Percentiles rank a stretch among this genome's conserved stretches.
Evolutionary conservation across 2,329 filamentous ascomycete species (phyloP).

Genomic region (Fusarium nodosum): DNA sequence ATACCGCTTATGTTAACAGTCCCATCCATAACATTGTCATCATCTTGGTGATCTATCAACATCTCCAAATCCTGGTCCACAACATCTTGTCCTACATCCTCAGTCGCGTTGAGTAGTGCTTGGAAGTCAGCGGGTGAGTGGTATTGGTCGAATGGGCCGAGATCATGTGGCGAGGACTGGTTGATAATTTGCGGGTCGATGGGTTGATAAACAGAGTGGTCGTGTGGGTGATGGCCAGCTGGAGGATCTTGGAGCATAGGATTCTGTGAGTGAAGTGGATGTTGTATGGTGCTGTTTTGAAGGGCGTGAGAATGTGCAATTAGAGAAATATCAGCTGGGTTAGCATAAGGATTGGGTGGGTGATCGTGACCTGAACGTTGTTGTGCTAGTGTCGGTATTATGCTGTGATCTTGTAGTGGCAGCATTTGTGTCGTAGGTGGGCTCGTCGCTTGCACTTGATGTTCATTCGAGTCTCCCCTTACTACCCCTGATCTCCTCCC

Average conservation of each 20-base stretch:
- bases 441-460: conserved; percentile 33
- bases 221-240: conserved; percentile 46
- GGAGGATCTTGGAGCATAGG: conserved; percentile 53
- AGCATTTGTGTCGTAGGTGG: conserved; percentile 46
- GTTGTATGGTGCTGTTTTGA: conserved; percentile 48
- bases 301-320: conserved; percentile 57
- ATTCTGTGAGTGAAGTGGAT: conserved; percentile 48
- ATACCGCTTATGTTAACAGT: conserved; percentile 42
- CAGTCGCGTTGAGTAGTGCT: conserved; percentile 65
- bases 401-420: conserved; percentile 50
- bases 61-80: conserved; percentile 66
- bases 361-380: conserved; percentile 44
- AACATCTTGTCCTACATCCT: conserved; percentile 56
- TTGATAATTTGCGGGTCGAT: conserved; percentile 72
- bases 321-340: conserved; percentile 63
- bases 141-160: conserved; percentile 58
- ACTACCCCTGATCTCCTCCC: conserved; percentile 20
- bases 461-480: conserved; percentile 23
- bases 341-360: conserved; percentile 60
- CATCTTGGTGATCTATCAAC: conserved; percentile 63
- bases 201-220: conserved; percentile 61
- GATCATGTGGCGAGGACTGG: conserved; percentile 47
- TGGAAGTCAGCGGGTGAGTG: conserved; percentile 65
- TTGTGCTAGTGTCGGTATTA: conserved; percentile 49
- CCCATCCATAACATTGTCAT: conserved; percentile 52